These are phyloP conservation scores for Rhodamnia argentea DNA, from an alignment of 345 rosid species.

Conservation along the genomic window DNA sequence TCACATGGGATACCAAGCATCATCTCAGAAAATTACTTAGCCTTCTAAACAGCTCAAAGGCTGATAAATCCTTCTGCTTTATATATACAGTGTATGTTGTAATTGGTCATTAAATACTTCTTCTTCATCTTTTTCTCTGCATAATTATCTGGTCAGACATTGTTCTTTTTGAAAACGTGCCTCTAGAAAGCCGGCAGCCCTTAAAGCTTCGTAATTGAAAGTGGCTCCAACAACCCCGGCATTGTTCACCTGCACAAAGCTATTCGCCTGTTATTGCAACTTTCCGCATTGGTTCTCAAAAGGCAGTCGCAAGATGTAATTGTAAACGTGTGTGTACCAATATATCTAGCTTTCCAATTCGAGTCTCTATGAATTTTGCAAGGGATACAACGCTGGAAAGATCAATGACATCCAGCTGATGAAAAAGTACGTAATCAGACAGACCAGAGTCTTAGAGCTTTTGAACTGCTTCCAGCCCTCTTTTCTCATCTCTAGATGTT, in stretches of 20 bases:
- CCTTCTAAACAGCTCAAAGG: too few species aligned
- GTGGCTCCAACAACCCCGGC: constrained; percentile 5
- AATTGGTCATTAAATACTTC: too few species aligned
- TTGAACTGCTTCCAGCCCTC: constrained; percentile 12
- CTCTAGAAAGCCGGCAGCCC: neutral
- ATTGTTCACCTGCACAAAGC: constrained; percentile 9
- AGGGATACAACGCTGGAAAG: constrained; percentile 5
- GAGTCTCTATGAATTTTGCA: neutral
- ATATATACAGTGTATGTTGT: too few species aligned
- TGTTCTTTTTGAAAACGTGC: neutral
- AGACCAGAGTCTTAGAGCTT: neutral
- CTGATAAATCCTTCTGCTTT: too few species aligned
- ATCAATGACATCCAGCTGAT: constrained; percentile 9
- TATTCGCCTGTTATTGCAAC: neutral
- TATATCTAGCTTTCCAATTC: constrained; percentile 15
- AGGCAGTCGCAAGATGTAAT: neutral
- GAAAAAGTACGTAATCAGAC: neutral
- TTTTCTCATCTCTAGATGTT: constrained; percentile 17
- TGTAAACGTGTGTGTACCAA: neutral
- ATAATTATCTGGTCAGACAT: neutral
- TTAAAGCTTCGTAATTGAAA: constrained; percentile 1
- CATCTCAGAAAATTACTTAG: too few species aligned
- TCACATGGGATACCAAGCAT: neutral
- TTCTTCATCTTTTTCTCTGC: too few species aligned
- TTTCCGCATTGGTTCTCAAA: too few species aligned